These are phyloP conservation scores for Aureobasidium uvarum DNA, from an alignment of 2,329 filamentous ascomycete genomes.

Conservation along the genomic window DNA sequence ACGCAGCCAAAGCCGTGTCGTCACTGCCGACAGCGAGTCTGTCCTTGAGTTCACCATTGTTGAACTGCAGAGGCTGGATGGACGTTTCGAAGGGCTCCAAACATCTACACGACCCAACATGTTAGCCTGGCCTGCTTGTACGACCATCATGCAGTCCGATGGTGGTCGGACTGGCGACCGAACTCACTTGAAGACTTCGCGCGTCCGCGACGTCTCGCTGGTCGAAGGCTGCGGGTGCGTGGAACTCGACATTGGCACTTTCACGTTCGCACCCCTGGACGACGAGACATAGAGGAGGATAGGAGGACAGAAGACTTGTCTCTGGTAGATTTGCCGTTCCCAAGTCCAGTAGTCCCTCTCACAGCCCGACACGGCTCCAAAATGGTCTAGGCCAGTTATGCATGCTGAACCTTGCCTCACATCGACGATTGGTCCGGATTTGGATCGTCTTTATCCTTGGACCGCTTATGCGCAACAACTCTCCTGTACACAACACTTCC, in stretches of 20 bases:
- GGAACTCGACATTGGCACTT: background rate
- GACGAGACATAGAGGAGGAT: background rate
- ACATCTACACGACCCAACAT: background rate
- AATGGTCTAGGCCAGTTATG: background rate
- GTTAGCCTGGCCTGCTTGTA: background rate
- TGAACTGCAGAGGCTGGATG: conserved; percentile 2
- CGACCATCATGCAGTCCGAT: too few relatives aligned
- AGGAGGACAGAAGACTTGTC: background rate
- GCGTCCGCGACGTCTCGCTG: conserved; percentile 6
- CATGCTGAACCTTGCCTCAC: background rate
- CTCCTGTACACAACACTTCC: background rate
- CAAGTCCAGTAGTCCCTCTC: background rate
- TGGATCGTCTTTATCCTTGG: background rate
- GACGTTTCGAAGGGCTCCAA: conserved; percentile 9
- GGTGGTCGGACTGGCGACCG: background rate
- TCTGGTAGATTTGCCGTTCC: conserved; percentile 2
- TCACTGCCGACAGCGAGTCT: conserved; percentile 24
- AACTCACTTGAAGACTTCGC: conserved; percentile 22
- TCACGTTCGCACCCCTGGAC: background rate
- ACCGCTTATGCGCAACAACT: background rate
- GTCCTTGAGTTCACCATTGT: conserved; percentile 26
- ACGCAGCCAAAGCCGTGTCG: conserved; percentile 49
- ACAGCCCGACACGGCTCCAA: background rate
- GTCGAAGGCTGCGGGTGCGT: background rate
- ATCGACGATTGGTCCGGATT: conserved; percentile 7